Base-by-base conservation (phyloP, 768 basidiomycete genomes). In the Pulveroboletus sp. region DNA sequence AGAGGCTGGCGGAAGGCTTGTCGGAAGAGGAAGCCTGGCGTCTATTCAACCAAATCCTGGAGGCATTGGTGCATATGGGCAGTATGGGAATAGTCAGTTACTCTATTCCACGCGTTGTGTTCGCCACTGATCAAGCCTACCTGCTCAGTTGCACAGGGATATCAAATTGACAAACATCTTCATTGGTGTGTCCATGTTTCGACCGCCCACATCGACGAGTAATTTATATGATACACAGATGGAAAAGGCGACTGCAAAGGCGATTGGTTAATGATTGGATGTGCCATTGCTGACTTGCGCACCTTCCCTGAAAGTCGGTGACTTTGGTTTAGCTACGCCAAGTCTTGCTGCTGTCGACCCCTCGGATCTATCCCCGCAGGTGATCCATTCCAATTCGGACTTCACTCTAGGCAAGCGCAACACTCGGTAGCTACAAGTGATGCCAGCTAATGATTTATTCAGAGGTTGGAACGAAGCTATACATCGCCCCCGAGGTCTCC, bases 151-250 rank as follows among this genome's bases (percentile, higher is more conserved):
- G 45, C 88, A 91, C 67, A 75, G 89, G 43, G 94, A 97, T 64
- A 89, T 97, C 64, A 97, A 97, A 64, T 71, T 92, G 13, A 89
- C 87, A 0, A 97, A 97, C 59, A 93, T 97, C 53, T 92, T 97
- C 67, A 91, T 95, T 41, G 90, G 91, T 90, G 56, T 25, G 78
- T 65, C 6, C n/a, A 14, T 13, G 12, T 24, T 46, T 38, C 12
- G 20, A 27, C 27, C 41, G 12, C 2, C 24, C 35, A 6, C 20
- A 39, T 35, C 19, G 23, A 34, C 27, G 34, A 11, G 23, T 45
- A 27, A n/a, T 39, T 49, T n/a, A 51, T 38, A 16, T 1, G 17
- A 0, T 9, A 6, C 34, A 49, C 31, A 90, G 88, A 91, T 62
- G 85, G 80, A 24, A 87, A 87, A 44, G 87, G 87, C 5, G 87